These are phyloP conservation scores for Barnettozyma populi DNA, from an alignment of 805 yeast species.

Conservation along the genomic window DNA sequence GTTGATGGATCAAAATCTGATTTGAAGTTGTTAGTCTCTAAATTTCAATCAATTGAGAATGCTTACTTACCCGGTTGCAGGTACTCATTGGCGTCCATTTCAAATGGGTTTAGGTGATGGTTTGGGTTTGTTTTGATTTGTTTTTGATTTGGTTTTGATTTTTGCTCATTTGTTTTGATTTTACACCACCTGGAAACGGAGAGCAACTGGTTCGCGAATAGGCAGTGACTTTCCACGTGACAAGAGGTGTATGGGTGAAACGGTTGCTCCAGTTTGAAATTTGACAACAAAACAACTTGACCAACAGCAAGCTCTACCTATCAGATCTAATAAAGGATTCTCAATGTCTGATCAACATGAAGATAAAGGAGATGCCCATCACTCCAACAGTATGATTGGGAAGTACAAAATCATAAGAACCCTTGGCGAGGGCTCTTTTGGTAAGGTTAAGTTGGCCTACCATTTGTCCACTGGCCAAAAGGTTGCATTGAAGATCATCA, in stretches of 20 bases:
- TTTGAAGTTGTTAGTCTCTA: background rate
- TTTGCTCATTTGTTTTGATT: slow-evolving; percentile 6
- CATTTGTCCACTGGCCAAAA: slow-evolving; percentile 87
- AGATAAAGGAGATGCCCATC: slow-evolving; percentile 23
- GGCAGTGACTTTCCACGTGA: background rate
- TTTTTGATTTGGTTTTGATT: slow-evolving; percentile 1
- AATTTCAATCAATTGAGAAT: background rate
- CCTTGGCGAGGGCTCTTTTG: slow-evolving; percentile 94
- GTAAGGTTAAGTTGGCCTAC: slow-evolving; percentile 88
- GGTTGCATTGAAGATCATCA: slow-evolving; percentile 90
- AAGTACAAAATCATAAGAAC: slow-evolving; percentile 91
- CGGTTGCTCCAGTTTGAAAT: background rate
- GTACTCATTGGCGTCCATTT: slow-evolving; percentile 34
- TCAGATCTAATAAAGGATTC: background rate
- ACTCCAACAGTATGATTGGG: slow-evolving; percentile 58
- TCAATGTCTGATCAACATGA: slow-evolving; percentile 21
- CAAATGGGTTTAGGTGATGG: background rate
- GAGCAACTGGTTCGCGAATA: too few relatives aligned
- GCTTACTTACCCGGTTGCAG: slow-evolving; percentile 29
- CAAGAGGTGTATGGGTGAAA: background rate
- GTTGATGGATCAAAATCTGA: slow-evolving; percentile 61
- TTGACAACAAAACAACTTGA: background rate
- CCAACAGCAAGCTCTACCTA: background rate
- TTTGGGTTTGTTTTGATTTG: background rate
- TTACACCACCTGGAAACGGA: background rate